phyloP scores from a whole-genome alignment of 805 yeast species.

The Ogataea salicorniae region DNA sequence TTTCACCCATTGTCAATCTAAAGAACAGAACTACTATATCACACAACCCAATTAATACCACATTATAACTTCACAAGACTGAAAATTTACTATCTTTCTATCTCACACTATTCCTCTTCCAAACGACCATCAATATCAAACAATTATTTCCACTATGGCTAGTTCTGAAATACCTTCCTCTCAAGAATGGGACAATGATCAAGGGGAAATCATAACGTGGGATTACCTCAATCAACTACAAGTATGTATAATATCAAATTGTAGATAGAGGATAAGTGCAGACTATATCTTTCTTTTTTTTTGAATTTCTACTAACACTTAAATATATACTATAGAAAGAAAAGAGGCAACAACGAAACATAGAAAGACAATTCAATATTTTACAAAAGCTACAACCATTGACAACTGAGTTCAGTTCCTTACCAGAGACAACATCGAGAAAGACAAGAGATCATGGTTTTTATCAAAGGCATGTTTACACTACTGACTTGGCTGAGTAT shows the following conservation, averaged over 20 bases:
- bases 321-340: background rate
- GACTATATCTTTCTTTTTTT: background rate
- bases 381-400: conserved; percentile 15
- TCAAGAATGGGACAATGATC: too few species aligned
- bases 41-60: too few species aligned
- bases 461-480: conserved; percentile 30
- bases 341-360: background rate
- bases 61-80: too few species aligned
- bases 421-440: conserved; percentile 5
- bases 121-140: too few species aligned
- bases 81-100: too few species aligned
- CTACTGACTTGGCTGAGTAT: conserved; percentile 30
- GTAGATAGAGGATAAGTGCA: too few species aligned
- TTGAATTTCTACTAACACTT: conserved; percentile 1
- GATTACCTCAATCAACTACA: conserved; percentile 8
- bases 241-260: conserved; percentile 4
- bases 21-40: too few species aligned
- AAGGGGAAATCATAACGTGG: conserved; percentile 10
- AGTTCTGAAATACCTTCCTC: too few species aligned
- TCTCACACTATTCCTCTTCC: too few species aligned
- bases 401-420: conserved; percentile 12
- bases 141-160: too few species aligned
- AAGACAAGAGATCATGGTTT: conserved; percentile 24
- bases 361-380: conserved; percentile 9
- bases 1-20: too few species aligned